Evolutionary conservation across 306 rosid species (phyloP), one percentile per base, ranked within the genome.

Genomic region (Lupinus albus): DNA sequence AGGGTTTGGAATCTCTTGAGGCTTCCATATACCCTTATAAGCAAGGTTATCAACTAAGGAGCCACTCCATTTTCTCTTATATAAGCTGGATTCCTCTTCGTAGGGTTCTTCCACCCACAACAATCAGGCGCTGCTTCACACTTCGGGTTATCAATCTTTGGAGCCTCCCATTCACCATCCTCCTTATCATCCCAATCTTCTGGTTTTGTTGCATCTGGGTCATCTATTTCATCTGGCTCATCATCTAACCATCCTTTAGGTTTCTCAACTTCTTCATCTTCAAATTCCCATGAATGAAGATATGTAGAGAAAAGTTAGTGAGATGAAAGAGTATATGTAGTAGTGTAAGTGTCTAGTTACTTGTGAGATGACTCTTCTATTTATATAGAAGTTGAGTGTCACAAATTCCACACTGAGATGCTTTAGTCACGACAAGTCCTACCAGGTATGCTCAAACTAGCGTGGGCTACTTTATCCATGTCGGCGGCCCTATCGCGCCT

Each of bases 241-340:
- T 93, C 96, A 70, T 93, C 99, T 68, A 93, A 79, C 99, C 97
- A 93, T 46, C 97, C 99, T 71, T 93, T 96, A n/a, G 97, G 99
- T 73, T 93, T 93, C 82, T 78, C 99, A 9, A 96, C 97, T 50
- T 93, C 97, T 63, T 75, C 96, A 74, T 93, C 99, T 17, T 21
- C 79, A 61, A 93, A 90, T 82, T 93, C 97, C 81, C n/a, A n/a
- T n/a, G n/a, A n/a, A n/a, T n/a, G n/a, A n/a, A n/a, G n/a, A n/a
- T n/a, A n/a, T n/a, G n/a, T n/a, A n/a, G n/a, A n/a, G n/a, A n/a
- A n/a, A n/a, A n/a, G n/a, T n/a, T n/a, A n/a, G n/a, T n/a, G n/a
- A n/a, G n/a, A n/a, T n/a, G n/a, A n/a, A n/a, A n/a, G n/a, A n/a
- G n/a, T n/a, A n/a, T n/a, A n/a, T n/a, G n/a, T n/a, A n/a, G n/a